A percentile compares a stretch with the other conserved stretches of the same genome.
Evolutionary conservation across 441 rosid genomes (phyloP).

Genomic region (Metrosideros polymorpha): DNA sequence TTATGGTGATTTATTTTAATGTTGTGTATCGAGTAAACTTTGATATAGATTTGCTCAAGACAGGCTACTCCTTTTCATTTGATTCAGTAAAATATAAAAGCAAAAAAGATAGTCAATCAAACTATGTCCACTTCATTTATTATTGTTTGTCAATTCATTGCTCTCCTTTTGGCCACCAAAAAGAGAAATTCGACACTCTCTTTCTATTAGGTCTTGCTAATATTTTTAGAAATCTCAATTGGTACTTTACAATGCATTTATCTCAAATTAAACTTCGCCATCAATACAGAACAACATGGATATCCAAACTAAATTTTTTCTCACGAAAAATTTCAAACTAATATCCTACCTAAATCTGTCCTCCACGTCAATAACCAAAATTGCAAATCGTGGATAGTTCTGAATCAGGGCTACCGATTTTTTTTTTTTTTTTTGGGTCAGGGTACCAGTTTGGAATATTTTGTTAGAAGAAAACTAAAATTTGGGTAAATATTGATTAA

Average conservation of each 20-base stretch:
- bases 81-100: not conserved
- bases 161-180: not conserved
- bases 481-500: not conserved
- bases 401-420: fast-evolving
- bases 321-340: no score
- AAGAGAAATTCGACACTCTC: not conserved
- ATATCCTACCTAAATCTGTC: no score
- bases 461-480: not conserved
- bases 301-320: no score
- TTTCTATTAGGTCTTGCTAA: not conserved
- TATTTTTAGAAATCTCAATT: not conserved
- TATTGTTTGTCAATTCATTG: not conserved
- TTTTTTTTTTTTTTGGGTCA: not conserved
- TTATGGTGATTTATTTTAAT: not conserved
- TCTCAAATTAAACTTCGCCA: no score
- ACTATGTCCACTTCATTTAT: not conserved
- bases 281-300: no score
- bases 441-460: not conserved
- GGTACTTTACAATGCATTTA: no score
- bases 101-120: not conserved
- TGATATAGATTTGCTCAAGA: not conserved
- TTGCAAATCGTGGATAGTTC: not conserved
- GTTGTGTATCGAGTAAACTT: not conserved
- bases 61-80: not conserved
- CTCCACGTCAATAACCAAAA: no score